Base-by-base conservation (phyloP, 345 rosid species). In the Balakata baccata region DNA sequence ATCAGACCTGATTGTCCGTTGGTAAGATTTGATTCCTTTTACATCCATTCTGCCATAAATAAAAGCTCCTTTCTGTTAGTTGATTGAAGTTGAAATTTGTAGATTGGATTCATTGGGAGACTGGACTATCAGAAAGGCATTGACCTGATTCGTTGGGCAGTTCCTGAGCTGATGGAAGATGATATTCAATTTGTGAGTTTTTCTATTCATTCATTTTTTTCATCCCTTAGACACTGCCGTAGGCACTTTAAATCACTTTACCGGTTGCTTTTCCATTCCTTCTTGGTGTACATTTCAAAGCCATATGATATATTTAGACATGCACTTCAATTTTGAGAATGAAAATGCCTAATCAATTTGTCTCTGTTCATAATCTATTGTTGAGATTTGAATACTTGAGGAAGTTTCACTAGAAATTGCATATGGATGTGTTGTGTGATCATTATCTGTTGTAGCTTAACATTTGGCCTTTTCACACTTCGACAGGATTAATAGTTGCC, bases 101-200 rank as follows among this genome's bases (percentile, higher is more conserved):
- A 94, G 98, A 87, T 94, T 83, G 98, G 98, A 64, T 94, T 94
- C 77, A 90, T 92, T 59, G 98, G 98, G 78, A 92, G 98, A 80
- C 79, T 94, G 82, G 97, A 90, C 84, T 86, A 92, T 83, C 98
- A 94, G 82, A 94, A 92, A 76, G 98, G 98, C 72, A 92, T 94
- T 10, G 98, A 94, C 81, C 74, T 92, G 69, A 94, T 94, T 68
- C 89, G 78, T 17, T 81, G 68, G 46, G 97, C 89, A 64, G 84
- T 72, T 80, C 89, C 90, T 64, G 94, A 94, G 79, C 92, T 92
- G 74, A 75, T 92, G 96, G 85, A 82, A 80, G 95, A 88, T 22
- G 90, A 92, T 85, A 85, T 94, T 84, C 98, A 94, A 83, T 89
- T 94, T 62, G 95, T 94, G 86, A 88, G 98, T 85, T 29, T 29